These are phyloP conservation scores for Theobroma grandiflorum DNA, from an alignment of 441 rosid genomes.

Conservation along the genomic window DNA sequence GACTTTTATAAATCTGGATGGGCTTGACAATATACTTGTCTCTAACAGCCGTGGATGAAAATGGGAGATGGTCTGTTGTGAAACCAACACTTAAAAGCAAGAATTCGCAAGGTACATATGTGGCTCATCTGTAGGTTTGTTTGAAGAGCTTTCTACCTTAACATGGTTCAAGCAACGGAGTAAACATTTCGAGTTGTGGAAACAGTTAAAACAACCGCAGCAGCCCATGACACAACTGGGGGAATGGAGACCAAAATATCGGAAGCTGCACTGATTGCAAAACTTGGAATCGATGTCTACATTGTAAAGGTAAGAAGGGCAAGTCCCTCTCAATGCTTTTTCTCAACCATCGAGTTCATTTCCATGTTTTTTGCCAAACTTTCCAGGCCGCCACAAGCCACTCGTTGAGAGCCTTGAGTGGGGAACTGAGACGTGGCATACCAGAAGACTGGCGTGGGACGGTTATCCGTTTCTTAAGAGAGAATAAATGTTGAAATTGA, in stretches of 20 bases:
- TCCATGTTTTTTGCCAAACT: too few relatives aligned
- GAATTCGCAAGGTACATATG: constrained; percentile 56
- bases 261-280: constrained; percentile 94
- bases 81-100: constrained; percentile 54
- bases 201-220: constrained; percentile 82
- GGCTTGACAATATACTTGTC: constrained; percentile 15
- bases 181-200: background rate
- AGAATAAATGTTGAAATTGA: background rate
- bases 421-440: constrained; percentile 46
- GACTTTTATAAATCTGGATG: constrained; percentile 6
- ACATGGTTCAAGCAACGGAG: background rate
- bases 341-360: background rate
- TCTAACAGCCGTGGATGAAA: constrained; percentile 75
- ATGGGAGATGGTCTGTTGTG: constrained; percentile 84
- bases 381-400: constrained; percentile 70
- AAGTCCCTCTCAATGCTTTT: background rate
- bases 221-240: constrained; percentile 93
- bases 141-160: background rate
- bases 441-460: constrained; percentile 80
- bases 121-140: background rate
- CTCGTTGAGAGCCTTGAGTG: constrained; percentile 61
- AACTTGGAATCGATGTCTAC: constrained; percentile 87
- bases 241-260: constrained; percentile 91
- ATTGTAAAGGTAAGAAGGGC: constrained; percentile 71
- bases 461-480: constrained; percentile 40